phyloP scores from a whole-genome alignment of 768 basidiomycete genomes.

The Podaxis mareebaensis region DNA sequence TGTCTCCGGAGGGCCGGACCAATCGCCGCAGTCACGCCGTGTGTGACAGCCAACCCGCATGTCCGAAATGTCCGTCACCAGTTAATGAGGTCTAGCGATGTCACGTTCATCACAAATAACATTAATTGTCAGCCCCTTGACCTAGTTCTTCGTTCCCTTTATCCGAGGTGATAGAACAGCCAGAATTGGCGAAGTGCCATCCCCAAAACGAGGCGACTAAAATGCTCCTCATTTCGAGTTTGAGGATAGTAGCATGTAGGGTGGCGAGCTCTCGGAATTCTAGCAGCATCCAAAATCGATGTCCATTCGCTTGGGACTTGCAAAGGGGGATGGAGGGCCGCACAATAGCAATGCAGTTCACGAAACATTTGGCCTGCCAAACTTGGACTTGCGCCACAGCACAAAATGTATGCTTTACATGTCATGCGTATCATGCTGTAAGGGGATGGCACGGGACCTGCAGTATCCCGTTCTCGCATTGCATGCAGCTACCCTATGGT shows the following conservation, averaged over 20 bases:
- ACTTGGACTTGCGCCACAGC: background rate
- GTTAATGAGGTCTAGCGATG: constrained; percentile 4
- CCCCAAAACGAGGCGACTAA: background rate
- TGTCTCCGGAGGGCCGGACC: background rate
- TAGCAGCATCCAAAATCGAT: background rate
- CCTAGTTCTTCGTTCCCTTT: background rate
- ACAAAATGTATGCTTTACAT: background rate
- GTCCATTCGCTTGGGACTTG: background rate
- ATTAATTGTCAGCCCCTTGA: background rate
- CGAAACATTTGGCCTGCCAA: background rate
- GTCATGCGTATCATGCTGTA: background rate
- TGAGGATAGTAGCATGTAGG: background rate
- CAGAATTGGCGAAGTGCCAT: background rate
- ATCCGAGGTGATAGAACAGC: constrained; percentile 15
- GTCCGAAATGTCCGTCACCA: constrained; percentile 8
- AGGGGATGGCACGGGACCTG: background rate
- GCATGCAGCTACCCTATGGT: background rate
- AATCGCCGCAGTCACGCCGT: background rate
- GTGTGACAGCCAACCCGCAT: background rate
- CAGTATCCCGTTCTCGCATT: background rate
- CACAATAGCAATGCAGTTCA: background rate
- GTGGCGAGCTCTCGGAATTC: background rate
- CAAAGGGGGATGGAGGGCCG: background rate
- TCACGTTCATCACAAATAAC: constrained; percentile 8
- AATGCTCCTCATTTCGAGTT: background rate